These are phyloP conservation scores for Epichloe glyceriae DNA, from an alignment of 2,329 filamentous ascomycete species.

Conservation along the genomic window DNA sequence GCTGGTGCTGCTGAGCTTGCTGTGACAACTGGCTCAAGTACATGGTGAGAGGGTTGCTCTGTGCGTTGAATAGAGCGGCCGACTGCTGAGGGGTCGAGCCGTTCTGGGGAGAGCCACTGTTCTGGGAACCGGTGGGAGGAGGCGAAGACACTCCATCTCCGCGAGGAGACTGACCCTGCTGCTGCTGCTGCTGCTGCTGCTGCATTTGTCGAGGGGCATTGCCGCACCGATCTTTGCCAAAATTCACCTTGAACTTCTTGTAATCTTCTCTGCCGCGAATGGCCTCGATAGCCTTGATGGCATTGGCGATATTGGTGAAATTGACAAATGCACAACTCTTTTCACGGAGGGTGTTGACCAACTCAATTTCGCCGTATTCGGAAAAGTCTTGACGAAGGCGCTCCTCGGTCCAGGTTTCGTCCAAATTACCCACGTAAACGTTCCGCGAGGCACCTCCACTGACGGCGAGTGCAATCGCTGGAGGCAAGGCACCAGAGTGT, in stretches of 20 bases:
- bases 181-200: constrained; percentile 29
- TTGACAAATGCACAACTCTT: constrained; percentile 99
- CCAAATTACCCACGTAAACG: constrained; percentile 94
- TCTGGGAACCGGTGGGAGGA: constrained; percentile 46
- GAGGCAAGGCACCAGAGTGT: constrained; percentile 90
- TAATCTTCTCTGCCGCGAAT: constrained; percentile 92
- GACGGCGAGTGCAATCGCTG: constrained; percentile 89
- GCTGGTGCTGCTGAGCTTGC: constrained; percentile 56
- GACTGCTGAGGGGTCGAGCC: constrained; percentile 47
- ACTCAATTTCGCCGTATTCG: constrained; percentile 93
- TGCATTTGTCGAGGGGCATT: constrained; percentile 82
- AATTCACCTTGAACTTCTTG: constrained; percentile 98
- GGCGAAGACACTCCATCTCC: constrained; percentile 47
- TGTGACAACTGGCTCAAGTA: constrained; percentile 77
- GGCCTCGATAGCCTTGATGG: constrained; percentile 97
- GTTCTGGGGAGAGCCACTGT: constrained; percentile 42
- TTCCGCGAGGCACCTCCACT: constrained; percentile 96
- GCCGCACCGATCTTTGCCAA: constrained; percentile 95
- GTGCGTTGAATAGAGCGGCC: constrained; percentile 65
- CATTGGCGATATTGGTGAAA: constrained; percentile 99
- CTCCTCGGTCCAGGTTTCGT: constrained; percentile 95
- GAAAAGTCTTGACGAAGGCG: constrained; percentile 91
- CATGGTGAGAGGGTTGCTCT: constrained; percentile 82
- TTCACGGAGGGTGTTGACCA: constrained; percentile 91
- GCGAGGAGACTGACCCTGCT: constrained; percentile 51